These are phyloP conservation scores for Mortierella sp. DNA, from an alignment of 371 early-diverging fungal genomes.

Conservation along the genomic window DNA sequence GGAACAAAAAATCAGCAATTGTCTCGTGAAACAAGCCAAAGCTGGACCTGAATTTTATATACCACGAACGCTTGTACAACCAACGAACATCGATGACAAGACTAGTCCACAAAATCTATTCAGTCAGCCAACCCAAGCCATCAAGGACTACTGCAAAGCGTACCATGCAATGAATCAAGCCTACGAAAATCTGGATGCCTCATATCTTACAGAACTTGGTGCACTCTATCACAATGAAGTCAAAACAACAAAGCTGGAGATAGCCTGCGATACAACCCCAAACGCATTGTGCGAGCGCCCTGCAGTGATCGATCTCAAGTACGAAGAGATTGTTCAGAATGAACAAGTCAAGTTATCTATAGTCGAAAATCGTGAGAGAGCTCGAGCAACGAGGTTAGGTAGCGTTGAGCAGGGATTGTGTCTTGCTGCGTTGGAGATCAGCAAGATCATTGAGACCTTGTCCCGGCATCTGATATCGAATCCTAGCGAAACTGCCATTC, in stretches of 20 bases:
- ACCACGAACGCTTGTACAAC: constrained; percentile 24
- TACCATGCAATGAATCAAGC: constrained; percentile 43
- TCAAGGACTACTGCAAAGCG: constrained; percentile 48
- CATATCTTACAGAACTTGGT: constrained; percentile 51
- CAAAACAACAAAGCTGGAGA: constrained; percentile 40
- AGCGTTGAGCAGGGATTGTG: constrained; percentile 34
- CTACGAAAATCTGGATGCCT: constrained; percentile 48
- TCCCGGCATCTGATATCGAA: neutral
- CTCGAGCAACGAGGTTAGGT: constrained; percentile 24
- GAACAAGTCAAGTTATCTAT: constrained; percentile 34
- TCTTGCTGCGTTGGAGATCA: constrained; percentile 32
- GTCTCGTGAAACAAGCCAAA: constrained; percentile 36
- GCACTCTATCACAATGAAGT: constrained; percentile 52
- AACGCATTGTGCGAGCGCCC: constrained; percentile 54
- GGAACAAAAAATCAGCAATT: constrained; percentile 46
- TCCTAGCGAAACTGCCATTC: neutral
- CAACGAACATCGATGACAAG: constrained; percentile 14
- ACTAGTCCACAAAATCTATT: constrained; percentile 54
- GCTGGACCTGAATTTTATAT: constrained; percentile 39
- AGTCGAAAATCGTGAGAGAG: constrained; percentile 45
- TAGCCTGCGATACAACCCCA: constrained; percentile 57
- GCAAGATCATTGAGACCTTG: constrained; percentile 18
- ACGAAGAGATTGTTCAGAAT: constrained; percentile 46
- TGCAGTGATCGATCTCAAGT: constrained; percentile 46
- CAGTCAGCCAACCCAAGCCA: constrained; percentile 18